Percentiles rank a stretch among this genome's conserved stretches.
These are phyloP conservation scores for Penicillium robsamsonii DNA, from an alignment of 495 filamentous ascomycete species.

Conservation along the genomic window DNA sequence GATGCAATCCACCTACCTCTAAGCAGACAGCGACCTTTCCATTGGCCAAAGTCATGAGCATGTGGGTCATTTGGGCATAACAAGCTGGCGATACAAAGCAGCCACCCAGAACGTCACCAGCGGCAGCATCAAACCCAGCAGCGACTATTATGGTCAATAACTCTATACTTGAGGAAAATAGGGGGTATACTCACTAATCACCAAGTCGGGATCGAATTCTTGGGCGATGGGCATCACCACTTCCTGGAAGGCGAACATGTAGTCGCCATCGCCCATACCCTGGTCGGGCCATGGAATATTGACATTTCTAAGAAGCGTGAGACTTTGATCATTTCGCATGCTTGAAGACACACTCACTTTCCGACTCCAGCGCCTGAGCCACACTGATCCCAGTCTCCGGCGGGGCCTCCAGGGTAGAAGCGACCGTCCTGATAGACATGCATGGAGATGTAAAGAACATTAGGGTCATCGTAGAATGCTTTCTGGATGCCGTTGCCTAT, in stretches of 20 bases:
- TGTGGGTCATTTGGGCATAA: constrained; percentile 98
- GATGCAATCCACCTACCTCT: constrained; percentile 51
- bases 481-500: constrained; percentile 93
- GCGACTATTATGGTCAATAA: constrained; percentile 56
- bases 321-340: not conserved
- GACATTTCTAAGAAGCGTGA: constrained; percentile 62
- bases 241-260: constrained; percentile 92
- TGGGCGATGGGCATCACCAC: constrained; percentile 95
- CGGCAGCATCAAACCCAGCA: constrained; percentile 94
- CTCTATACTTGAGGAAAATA: not conserved
- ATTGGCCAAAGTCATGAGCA: constrained; percentile 93
- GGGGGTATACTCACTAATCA: constrained; percentile 59
- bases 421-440: constrained; percentile 78
- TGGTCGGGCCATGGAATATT: constrained; percentile 93
- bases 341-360: constrained; percentile 38
- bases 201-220: constrained; percentile 91
- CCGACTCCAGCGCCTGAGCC: constrained; percentile 73
- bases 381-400: constrained; percentile 73
- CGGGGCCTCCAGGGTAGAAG: constrained; percentile 81
- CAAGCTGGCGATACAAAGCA: constrained; percentile 88
- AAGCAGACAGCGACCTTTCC: constrained; percentile 91
- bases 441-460: constrained; percentile 94
- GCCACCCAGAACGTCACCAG: constrained; percentile 84
- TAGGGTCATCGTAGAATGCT: constrained; percentile 91
- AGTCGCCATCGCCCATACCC: constrained; percentile 96